Evolutionary conservation across 192 early-diverging fungal genomes (phyloP).

Genomic region (Backusella mclennaniae): DNA sequence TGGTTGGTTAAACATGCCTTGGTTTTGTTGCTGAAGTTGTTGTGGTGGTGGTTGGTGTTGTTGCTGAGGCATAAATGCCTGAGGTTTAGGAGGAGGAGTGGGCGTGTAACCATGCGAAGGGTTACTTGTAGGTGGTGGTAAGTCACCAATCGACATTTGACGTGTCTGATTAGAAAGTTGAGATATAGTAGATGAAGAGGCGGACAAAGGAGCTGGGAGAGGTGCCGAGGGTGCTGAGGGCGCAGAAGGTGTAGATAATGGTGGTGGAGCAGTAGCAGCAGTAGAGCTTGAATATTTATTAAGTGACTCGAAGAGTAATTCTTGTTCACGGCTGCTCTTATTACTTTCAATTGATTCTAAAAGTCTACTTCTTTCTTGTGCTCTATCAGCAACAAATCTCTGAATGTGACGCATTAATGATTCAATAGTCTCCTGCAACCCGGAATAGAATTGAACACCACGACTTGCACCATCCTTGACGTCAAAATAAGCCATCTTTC

Average conservation of each 20-base stretch:
- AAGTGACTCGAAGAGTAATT: constrained; percentile 59
- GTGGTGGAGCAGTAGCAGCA: constrained; percentile 15
- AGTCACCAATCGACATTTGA: constrained; percentile 24
- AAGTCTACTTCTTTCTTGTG: constrained; percentile 58
- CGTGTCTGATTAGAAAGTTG: constrained; percentile 34
- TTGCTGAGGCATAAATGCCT: not conserved
- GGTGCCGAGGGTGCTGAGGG: constrained; percentile 9
- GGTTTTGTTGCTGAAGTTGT: not conserved
- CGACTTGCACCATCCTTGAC: constrained; percentile 56
- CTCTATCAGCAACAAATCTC: constrained; percentile 59
- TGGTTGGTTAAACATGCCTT: not conserved
- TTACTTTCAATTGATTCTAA: constrained; percentile 49
- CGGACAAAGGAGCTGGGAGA: not conserved
- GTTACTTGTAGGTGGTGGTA: constrained; percentile 10
- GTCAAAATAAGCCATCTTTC: constrained; percentile 62
- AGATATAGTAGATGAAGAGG: not conserved
- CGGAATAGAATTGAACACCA: constrained; percentile 70
- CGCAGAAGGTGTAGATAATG: constrained; percentile 19
- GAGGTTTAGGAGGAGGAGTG: constrained; percentile 12
- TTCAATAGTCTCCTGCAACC: constrained; percentile 57
- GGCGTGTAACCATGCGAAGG: constrained; percentile 12
- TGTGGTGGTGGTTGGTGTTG: not conserved
- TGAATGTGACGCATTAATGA: constrained; percentile 50
- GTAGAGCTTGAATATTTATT: constrained; percentile 35
- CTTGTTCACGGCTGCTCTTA: constrained; percentile 59